phyloP scores from a whole-genome alignment of 129 eudicot genomes.

The Arctium minus region DNA sequence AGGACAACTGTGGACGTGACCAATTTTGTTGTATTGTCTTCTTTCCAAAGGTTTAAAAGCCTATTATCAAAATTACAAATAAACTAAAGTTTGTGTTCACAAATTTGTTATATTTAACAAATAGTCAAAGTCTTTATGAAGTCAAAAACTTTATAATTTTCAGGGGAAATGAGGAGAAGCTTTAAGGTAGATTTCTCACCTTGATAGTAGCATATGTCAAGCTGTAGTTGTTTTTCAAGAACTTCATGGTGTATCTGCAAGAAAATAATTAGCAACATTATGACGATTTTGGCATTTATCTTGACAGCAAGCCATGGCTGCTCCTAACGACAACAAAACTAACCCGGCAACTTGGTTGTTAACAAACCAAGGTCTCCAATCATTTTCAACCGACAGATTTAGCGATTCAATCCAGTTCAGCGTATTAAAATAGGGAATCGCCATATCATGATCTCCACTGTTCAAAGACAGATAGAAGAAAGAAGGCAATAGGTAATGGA shows the following conservation, averaged over 20 bases:
- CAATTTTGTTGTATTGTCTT: not conserved
- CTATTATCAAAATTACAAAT: not conserved
- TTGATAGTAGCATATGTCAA: constrained; percentile 27
- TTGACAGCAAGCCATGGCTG: not conserved
- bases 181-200: not conserved
- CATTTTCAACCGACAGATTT: not conserved
- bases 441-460: constrained; percentile 39
- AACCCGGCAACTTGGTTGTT: constrained; percentile 24
- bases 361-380: constrained; percentile 22
- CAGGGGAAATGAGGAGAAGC: not conserved
- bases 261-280: not conserved
- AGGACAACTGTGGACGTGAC: not conserved
- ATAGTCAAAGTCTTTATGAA: not conserved
- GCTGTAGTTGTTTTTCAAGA: constrained; percentile 14
- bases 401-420: constrained; percentile 23
- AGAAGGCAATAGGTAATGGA: not conserved
- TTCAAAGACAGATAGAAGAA: not conserved
- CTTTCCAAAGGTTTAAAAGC: not conserved
- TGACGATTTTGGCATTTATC: not conserved
- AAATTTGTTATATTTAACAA: not conserved
- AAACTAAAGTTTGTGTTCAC: not conserved
- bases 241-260: constrained; percentile 25
- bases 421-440: constrained; percentile 19
- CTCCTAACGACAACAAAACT: constrained; percentile 1
- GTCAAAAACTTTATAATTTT: not conserved